Evolutionary conservation across 768 basidiomycete species (phyloP), one percentile per base, ranked within the genome.

Genomic region (Clitopilus passeckerianus): DNA sequence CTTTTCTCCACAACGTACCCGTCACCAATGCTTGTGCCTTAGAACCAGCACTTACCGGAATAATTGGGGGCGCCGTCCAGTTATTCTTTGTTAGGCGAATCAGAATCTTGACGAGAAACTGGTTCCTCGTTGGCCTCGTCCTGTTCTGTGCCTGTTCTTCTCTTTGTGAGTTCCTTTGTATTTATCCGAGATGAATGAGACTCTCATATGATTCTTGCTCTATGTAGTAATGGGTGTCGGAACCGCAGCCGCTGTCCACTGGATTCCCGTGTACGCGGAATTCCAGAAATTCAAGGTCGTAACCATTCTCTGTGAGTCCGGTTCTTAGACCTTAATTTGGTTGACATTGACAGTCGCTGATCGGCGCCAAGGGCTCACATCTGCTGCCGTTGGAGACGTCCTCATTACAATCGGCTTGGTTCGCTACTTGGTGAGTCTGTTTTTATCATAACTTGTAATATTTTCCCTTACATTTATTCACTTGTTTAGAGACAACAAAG

Each of bases 371-470:
- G 78, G 80, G 79, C 69, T 80, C 2, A 72, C 69, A 3, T 68
- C 70, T 34, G 73, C 77, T 6, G 72, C 73, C 1, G 64, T 72
- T 16, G 72, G 72, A 8, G 78, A 80, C 56, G 59, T 76, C 18
- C 30, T 72, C 5, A 79, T 80, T 46, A 78, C 79, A 3, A 52
- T 60, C 27, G 67, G 74, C 1, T 65, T 81, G 18, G 77, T 77
- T 15, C 67, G 64, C 62, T 71, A 72, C 59, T 64, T 80, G 65
- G 80, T 79, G 60, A 53, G 61, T 59, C 1, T 20, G 20, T 10
- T 18, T 2, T 50, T n/a, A 14, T 18, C 30, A 18, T 55, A 9
- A 10, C 0, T 15, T 22, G 6, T 22, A 16, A 20, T 34, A 12
- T 5, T 37, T 57, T 10, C 44, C 9, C 46, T 50, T 7, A 50